phyloP scores from a whole-genome alignment of 106 monocot species.

The Alisma plantagoaquatica region DNA sequence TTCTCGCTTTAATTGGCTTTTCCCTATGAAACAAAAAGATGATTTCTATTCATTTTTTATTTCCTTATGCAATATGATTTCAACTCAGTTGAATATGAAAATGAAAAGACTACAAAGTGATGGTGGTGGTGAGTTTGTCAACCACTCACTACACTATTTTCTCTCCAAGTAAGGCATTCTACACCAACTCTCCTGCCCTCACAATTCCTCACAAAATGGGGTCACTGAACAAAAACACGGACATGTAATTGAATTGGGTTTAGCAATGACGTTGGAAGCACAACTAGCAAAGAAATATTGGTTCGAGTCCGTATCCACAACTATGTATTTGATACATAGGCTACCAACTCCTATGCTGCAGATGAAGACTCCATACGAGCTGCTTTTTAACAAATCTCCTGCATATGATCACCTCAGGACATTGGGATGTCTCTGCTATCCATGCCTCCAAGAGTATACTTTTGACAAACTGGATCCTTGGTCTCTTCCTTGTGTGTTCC shows the following conservation, averaged over 20 bases:
- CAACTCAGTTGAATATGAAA: neutral
- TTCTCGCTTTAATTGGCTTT: conserved; percentile 3
- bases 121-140: conserved; percentile 5
- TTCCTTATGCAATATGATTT: neutral
- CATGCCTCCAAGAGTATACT: neutral
- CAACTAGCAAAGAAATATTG: neutral
- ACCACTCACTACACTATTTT: neutral
- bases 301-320: neutral
- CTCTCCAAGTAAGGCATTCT: neutral
- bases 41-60: neutral
- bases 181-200: conserved; percentile 7
- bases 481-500: neutral
- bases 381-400: neutral
- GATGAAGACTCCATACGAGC: neutral
- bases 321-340: neutral
- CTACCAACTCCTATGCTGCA: neutral
- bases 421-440: conserved; percentile 5
- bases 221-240: neutral
- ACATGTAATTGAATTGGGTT: neutral
- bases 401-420: neutral
- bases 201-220: conserved; percentile 4
- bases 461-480: neutral
- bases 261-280: neutral
- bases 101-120: conserved; percentile 5
- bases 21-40: neutral